These are phyloP conservation scores for Akanthomyces lecanii DNA, from an alignment of 2,329 filamentous ascomycete species.

Conservation along the genomic window DNA sequence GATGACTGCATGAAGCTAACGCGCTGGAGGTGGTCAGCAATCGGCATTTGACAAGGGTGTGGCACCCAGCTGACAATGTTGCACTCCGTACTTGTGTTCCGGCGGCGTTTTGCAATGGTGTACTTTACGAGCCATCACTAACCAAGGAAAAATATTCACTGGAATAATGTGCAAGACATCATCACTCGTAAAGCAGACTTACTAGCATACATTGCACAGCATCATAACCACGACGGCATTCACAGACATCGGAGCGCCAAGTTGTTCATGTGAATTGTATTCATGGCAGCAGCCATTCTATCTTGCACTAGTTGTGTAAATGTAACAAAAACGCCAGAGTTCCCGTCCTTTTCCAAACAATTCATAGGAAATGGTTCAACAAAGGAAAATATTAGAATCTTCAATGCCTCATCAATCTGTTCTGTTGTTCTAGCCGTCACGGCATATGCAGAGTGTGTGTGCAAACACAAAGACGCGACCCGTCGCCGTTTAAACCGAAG, in stretches of 20 bases:
- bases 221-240: neutral
- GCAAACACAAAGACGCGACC: constrained; percentile 1
- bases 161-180: no score
- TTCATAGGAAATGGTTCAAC: constrained; percentile 7
- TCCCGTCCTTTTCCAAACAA: constrained; percentile 8
- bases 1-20: neutral
- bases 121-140: no score
- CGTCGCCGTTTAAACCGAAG: constrained; percentile 31
- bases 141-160: no score
- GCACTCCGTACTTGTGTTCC: neutral
- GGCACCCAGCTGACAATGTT: neutral
- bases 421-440: constrained; percentile 16
- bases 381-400: constrained; percentile 11
- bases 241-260: neutral
- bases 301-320: constrained; percentile 16
- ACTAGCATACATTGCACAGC: no score
- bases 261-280: constrained; percentile 8
- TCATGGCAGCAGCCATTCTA: constrained; percentile 15
- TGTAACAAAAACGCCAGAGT: constrained; percentile 14
- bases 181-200: no score
- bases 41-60: neutral
- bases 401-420: constrained; percentile 16
- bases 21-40: neutral
- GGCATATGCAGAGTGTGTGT: constrained; percentile 11
- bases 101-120: no score